A percentile compares a stretch with the other conserved stretches of the same genome.
Evolutionary conservation across 768 basidiomycete species (phyloP).

Genomic region (Pholiota microspora): DNA sequence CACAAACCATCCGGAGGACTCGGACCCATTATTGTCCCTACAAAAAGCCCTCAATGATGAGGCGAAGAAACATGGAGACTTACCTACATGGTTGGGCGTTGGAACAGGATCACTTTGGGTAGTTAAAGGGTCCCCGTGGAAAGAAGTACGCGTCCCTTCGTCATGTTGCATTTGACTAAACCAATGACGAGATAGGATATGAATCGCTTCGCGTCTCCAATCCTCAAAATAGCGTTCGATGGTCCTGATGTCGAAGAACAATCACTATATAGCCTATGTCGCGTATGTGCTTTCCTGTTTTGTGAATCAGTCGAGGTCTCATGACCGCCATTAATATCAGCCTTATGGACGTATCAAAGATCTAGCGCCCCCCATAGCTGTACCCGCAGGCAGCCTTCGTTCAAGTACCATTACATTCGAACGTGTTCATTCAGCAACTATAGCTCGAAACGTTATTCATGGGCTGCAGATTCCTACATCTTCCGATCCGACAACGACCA

Average conservation of each 20-base stretch:
- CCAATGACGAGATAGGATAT: conserved; percentile 59
- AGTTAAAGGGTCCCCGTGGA: conserved; percentile 78
- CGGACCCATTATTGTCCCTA: conserved; percentile 42
- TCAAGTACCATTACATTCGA: conserved; percentile 63
- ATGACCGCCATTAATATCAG: conserved; percentile 31
- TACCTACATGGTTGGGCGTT: conserved; percentile 64
- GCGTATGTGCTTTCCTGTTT: conserved; percentile 46
- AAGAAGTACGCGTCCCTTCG: conserved; percentile 51
- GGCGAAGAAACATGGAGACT: conserved; percentile 46
- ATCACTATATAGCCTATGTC: conserved; percentile 69
- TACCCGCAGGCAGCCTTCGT: conserved; percentile 65
- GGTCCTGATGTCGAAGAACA: conserved; percentile 88
- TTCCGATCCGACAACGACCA: conserved; percentile 28
- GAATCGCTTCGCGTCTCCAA: conserved; percentile 71
- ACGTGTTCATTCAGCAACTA: conserved; percentile 64
- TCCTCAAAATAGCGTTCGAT: conserved; percentile 80
- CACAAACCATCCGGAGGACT: conserved; percentile 15
- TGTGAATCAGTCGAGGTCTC: background rate
- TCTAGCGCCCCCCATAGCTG: conserved; percentile 56
- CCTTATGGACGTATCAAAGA: conserved; percentile 82
- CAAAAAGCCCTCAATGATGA: conserved; percentile 45
- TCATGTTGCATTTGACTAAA: background rate
- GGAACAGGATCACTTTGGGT: conserved; percentile 58
- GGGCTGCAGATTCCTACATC: conserved; percentile 42
- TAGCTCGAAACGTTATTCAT: conserved; percentile 82